Evolutionary conservation across 169 alveolate species (phyloP), one percentile per base, ranked within the genome.

Genomic region (Babesia ovis): DNA sequence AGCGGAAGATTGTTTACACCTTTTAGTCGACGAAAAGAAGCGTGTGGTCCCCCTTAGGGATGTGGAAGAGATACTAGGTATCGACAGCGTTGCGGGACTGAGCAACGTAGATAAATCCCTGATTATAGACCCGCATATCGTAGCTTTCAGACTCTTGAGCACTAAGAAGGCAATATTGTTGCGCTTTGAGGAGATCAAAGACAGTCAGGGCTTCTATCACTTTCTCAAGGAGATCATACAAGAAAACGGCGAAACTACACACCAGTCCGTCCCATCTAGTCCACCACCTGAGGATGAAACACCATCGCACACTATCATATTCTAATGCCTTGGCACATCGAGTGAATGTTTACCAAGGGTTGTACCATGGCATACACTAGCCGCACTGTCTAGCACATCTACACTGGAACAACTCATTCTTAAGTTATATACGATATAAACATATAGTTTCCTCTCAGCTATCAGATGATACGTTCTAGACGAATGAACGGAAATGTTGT

Each of bases 161-260:
- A 64, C 74, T 16, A 64, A 50, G 37, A 64, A 64, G 74, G 74
- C 74, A 41, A 64, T 64, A 20, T 56, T 64, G 23, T 61, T 64
- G 59, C 74, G 74, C n/a, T 64, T 64, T 56, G 39, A 34, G 39
- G 74, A 64, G 37, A 1, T 50, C 25, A 64, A 64, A 43, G 74
- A 45, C 34, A 64, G 74, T 37, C 34, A 64, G 37, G 61, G 62
- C 12, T 64, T 64, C 74, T 35, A 64, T 61, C 74, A 64, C 29
- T 64, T 64, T 39, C 74, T 64, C 64, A 64, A 64, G 61, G 74
- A 64, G 22, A 25, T 64, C 51, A 45, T 64, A 9, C 74, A 29
- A 41, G 74, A 64, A 20, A 64, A 64, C 37, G 61, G 31, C 27
- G 74, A 64, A 11, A 64, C 41, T 29, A 6, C 34, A 4, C 12